These are phyloP conservation scores for Yamagishiella unicocca DNA, from an alignment of 139 green algal species.

Conservation along the genomic window DNA sequence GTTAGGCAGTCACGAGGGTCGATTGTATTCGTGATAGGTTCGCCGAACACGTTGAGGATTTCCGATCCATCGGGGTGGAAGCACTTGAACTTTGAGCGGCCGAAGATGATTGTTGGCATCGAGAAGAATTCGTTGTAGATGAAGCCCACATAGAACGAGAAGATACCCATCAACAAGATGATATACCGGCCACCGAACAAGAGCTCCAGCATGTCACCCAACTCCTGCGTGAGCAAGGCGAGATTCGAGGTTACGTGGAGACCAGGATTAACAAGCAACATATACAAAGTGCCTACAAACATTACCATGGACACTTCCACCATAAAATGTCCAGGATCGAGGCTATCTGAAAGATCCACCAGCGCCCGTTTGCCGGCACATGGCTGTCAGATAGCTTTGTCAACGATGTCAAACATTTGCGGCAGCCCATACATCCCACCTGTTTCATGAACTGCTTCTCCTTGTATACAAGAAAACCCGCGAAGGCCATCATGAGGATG, in stretches of 20 bases:
- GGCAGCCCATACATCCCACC: too few relatives aligned
- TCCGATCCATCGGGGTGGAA: neutral
- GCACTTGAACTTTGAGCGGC: conserved; percentile 54
- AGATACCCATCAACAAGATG: conserved; percentile 96
- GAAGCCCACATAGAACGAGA: conserved; percentile 94
- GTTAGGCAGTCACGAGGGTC: conserved; percentile 28
- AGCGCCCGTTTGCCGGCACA: too few relatives aligned
- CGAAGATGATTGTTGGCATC: conserved; percentile 93
- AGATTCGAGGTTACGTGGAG: neutral
- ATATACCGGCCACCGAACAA: conserved; percentile 78
- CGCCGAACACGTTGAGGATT: conserved; percentile 2
- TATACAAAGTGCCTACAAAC: too few relatives aligned
- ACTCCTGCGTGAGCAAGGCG: conserved; percentile 10
- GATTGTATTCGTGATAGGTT: conserved; percentile 6
- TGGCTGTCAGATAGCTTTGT: too few relatives aligned
- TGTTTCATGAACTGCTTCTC: conserved; percentile 85
- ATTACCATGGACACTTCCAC: too few relatives aligned
- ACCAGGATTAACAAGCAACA: too few relatives aligned
- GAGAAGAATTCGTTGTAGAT: conserved; percentile 99
- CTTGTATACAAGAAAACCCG: conserved; percentile 82
- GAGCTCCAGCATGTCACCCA: conserved; percentile 48
- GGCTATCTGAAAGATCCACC: too few relatives aligned
- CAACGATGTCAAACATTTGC: too few relatives aligned
- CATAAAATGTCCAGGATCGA: too few relatives aligned
- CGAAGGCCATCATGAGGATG: conserved; percentile 89